A percentile compares a stretch with the other conserved stretches of the same genome.
These are phyloP conservation scores for Paramecium primaurelia DNA, from an alignment of 73 alveolate genomes.

Conservation along the genomic window DNA sequence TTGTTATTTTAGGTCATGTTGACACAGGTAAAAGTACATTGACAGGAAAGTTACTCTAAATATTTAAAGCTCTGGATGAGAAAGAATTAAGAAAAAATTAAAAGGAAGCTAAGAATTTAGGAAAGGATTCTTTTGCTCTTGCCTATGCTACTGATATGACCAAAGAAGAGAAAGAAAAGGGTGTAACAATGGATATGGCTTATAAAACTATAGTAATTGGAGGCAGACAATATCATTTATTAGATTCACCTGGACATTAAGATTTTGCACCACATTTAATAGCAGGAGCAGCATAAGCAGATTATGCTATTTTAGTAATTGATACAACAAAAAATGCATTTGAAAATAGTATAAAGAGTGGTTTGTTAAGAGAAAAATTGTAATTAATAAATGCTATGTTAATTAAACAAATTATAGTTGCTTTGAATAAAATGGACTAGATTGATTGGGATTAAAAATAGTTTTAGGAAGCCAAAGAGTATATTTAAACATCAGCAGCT, in stretches of 20 bases:
- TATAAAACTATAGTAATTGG: conserved; percentile 75
- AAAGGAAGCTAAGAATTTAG: conserved; percentile 37
- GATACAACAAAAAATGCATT: conserved; percentile 43
- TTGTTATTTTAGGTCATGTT: conserved; percentile 42
- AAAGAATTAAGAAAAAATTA: conserved; percentile 12
- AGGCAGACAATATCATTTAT: conserved; percentile 71
- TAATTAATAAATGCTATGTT: neutral
- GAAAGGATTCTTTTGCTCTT: conserved; percentile 46
- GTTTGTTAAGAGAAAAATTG: neutral
- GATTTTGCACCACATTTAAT: conserved; percentile 98
- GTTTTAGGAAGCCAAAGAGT: neutral
- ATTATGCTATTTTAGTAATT: conserved; percentile 41
- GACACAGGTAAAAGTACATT: conserved; percentile 56
- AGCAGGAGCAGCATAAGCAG: conserved; percentile 90
- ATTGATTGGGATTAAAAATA: conserved; percentile 41
- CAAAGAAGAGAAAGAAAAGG: conserved; percentile 89
- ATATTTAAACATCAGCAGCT: neutral
- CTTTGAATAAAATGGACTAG: conserved; percentile 43
- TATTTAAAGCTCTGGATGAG: conserved; percentile 24
- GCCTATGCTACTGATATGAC: conserved; percentile 40
- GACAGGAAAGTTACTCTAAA: neutral
- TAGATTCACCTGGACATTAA: conserved; percentile 99
- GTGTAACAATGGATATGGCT: conserved; percentile 97
- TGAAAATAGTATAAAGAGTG: conserved; percentile 42
- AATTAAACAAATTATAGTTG: neutral